A percentile compares a stretch with the other conserved stretches of the same genome.
Evolutionary conservation across 2,329 filamentous ascomycete genomes (phyloP).

Genomic region (Cercospora zeae-maydis): DNA sequence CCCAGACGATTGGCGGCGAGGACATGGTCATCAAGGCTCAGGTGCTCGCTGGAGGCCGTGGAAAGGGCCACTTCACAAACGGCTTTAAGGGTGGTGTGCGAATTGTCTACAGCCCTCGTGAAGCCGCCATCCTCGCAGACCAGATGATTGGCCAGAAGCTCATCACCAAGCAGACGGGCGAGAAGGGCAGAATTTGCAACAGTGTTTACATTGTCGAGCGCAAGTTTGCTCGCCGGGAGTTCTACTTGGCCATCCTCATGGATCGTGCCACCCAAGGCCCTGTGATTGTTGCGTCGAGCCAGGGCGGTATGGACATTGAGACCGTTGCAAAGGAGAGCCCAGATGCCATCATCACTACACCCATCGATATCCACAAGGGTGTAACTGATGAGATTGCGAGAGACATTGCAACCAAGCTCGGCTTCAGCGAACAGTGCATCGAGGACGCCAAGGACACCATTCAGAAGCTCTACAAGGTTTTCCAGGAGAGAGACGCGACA

Average conservation of each 20-base stretch:
- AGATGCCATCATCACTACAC: conserved; percentile 89
- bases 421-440: conserved; percentile 97
- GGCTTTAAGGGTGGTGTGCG: conserved; percentile 97
- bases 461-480: conserved; percentile 98
- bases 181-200: conserved; percentile 88
- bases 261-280: conserved; percentile 86
- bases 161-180: conserved; percentile 98
- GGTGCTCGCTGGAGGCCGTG: conserved; percentile 93
- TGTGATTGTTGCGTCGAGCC: conserved; percentile 95
- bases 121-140: conserved; percentile 94
- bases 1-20: conserved; percentile 82
- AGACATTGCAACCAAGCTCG: conserved; percentile 84
- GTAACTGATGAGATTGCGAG: conserved; percentile 94
- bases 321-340: conserved; percentile 96
- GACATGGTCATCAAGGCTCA: conserved; percentile 99
- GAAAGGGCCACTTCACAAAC: conserved; percentile 97
- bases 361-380: conserved; percentile 88
- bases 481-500: conserved; percentile 96
- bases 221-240: conserved; percentile 98
- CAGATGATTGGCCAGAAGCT: conserved; percentile 99
- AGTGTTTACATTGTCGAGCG: conserved; percentile 99
- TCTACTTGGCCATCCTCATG: conserved; percentile 98
- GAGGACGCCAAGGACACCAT: conserved; percentile 94
- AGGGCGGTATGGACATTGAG: conserved; percentile 99
- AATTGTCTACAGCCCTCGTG: conserved; percentile 95